Evolutionary conservation across 768 basidiomycete genomes (phyloP).

Genomic region (Tubosaeta brunneosetosa): DNA sequence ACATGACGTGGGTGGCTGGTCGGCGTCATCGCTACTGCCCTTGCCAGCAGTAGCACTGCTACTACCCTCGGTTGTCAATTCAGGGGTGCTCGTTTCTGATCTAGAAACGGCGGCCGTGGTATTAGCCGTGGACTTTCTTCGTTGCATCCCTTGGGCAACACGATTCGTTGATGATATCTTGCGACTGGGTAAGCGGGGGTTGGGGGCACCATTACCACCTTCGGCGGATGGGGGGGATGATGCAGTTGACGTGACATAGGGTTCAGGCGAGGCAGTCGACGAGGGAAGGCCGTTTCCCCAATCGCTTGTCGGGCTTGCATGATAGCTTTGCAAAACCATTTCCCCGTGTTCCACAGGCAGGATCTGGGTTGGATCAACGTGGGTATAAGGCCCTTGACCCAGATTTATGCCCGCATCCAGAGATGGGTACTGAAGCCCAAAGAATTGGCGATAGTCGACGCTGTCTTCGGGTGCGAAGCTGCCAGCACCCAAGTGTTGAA

Average conservation of each 20-base stretch:
- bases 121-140: slow-evolving; percentile 43
- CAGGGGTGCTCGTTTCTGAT: slow-evolving; percentile 67
- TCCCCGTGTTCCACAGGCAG: slow-evolving; percentile 42
- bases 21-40: slow-evolving; percentile 57
- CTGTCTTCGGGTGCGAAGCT: slow-evolving; percentile 51
- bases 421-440: slow-evolving; percentile 60
- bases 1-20: slow-evolving; percentile 75
- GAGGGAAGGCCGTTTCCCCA: slow-evolving; percentile 74
- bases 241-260: slow-evolving; percentile 62
- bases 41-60: slow-evolving; percentile 29
- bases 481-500: slow-evolving; percentile 51
- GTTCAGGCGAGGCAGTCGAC: slow-evolving; percentile 70
- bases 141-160: slow-evolving; percentile 49
- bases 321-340: slow-evolving; percentile 47
- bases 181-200: slow-evolving; percentile 36
- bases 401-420: slow-evolving; percentile 40
- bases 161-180: slow-evolving; percentile 68
- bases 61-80: slow-evolving; percentile 37
- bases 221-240: slow-evolving; percentile 72
- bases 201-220: slow-evolving; percentile 32
- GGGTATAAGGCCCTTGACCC: slow-evolving; percentile 56
- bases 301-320: slow-evolving; percentile 78
- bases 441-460: slow-evolving; percentile 58
- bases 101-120: slow-evolving; percentile 32
- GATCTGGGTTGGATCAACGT: slow-evolving; percentile 93